Base-by-base conservation (phyloP, 176 grass and related monocot species). In the Phyllostachys edulis region DNA sequence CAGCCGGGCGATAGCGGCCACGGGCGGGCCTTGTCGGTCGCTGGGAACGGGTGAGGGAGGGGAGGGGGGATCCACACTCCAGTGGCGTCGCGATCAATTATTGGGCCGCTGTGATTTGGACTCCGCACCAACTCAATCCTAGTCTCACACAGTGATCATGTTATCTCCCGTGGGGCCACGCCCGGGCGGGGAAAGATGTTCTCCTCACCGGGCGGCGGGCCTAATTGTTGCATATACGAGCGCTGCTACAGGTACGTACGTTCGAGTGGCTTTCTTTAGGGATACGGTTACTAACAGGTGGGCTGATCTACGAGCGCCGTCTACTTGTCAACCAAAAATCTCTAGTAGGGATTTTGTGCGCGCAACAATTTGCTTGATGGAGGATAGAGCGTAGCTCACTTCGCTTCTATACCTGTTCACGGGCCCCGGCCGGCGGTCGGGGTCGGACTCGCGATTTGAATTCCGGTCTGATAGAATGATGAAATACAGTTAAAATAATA, bases 81-180 rank as follows among this genome's bases (percentile, higher is more conserved):
- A 50, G 77, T 85, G 78, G 71, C 78, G 85, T 93, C 89, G 39
- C 86, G 79, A 90, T 93, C 91, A 92, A 90, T 94, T 67, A 92
- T 94, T 89, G 88, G 84, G 78, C 92, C 86, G 84, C 63, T 86
- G 73, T 87, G 88, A 92, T 94, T 89, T 89, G 72, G 90, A 94
- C 88, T 24, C 29, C 32, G 77, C 92, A 94, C 90, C 90, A 81
- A 87, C 90, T 87, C 88, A 39, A 89, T 87, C 84, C 88, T 70
- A 88, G 84, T 88, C 86, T 71, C 90, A 71, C 87, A 86, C 87
- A 86, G 76, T 82, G 93, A 92, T 92, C 88, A 91, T 89, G 90
- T 56, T 88, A 86, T 88, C 88, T 86, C n/a, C 36, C 13, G 69
- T 77, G 82, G 91, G 85, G 14, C 82, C 84, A 8, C 55, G 5